A percentile compares a stretch with the other conserved stretches of the same genome.
Evolutionary conservation across 2,329 filamentous ascomycete species (phyloP).

Genomic region (Ophiocordyceps australis): DNA sequence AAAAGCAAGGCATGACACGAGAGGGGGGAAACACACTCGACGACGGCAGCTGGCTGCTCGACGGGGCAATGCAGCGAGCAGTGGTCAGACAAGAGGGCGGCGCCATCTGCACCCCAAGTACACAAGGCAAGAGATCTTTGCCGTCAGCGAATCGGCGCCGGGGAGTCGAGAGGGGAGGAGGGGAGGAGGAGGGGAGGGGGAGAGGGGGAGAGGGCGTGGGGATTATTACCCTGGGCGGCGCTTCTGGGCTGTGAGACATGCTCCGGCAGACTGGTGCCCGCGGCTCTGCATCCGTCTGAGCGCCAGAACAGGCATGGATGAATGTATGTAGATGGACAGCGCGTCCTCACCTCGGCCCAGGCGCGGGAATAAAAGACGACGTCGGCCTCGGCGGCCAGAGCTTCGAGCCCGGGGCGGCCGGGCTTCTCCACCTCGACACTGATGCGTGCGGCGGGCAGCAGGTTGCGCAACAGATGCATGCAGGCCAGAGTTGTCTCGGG

Average conservation of each 20-base stretch:
- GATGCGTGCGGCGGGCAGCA: constrained; percentile 25
- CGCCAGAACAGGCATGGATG: too few relatives aligned
- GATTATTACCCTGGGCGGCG: constrained; percentile 26
- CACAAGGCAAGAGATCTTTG: constrained; percentile 29
- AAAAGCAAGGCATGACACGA: too few relatives aligned
- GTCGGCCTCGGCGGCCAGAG: constrained; percentile 43
- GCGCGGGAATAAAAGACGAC: constrained; percentile 56
- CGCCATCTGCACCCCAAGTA: constrained; percentile 39
- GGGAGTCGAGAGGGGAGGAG: background rate
- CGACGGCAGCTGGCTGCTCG: constrained; percentile 22
- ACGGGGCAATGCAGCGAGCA: constrained; percentile 19
- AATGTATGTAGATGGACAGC: background rate
- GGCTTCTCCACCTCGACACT: constrained; percentile 63
- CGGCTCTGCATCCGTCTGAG: too few relatives aligned
- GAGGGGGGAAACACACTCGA: constrained; percentile 33
- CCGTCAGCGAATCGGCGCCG: constrained; percentile 8
- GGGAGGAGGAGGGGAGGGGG: background rate
- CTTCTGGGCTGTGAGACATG: constrained; percentile 28
- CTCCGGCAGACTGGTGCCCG: constrained; percentile 25
- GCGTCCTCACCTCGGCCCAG: constrained; percentile 46
- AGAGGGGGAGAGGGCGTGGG: constrained; percentile 2
- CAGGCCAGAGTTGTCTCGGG: constrained; percentile 41
- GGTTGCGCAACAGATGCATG: constrained; percentile 33
- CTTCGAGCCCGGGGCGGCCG: constrained; percentile 35
- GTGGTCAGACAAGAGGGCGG: constrained; percentile 11